Percentiles rank a stretch among this genome's conserved stretches.
Evolutionary conservation across 169 alveolate genomes (phyloP).

Genomic region (Eimeria zaria): DNA sequence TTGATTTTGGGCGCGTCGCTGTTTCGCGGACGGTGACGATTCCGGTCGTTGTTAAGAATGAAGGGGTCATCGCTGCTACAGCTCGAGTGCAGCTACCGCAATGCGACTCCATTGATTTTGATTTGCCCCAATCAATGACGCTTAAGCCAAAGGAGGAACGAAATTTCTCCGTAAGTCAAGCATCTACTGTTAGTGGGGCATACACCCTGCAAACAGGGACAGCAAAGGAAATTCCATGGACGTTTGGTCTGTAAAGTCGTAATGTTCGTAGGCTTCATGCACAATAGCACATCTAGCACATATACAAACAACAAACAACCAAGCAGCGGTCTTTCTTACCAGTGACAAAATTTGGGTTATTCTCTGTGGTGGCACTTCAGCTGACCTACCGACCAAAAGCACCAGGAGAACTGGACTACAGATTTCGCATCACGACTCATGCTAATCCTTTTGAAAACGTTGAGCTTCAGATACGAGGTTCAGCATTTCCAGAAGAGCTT

Average conservation of each 20-base stretch:
- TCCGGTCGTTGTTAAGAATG: conserved; percentile 90
- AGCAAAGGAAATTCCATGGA: background rate
- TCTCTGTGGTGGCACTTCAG: conserved; percentile 12
- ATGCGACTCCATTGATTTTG: conserved; percentile 72
- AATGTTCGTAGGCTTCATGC: background rate
- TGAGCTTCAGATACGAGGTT: conserved; percentile 25
- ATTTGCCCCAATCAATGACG: conserved; percentile 79
- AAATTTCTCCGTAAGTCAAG: conserved; percentile 73
- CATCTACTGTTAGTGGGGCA: background rate
- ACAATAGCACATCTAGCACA: background rate
- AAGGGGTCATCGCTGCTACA: conserved; percentile 92
- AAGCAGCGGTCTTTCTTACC: background rate
- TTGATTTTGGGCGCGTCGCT: conserved; percentile 94
- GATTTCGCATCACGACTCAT: conserved; percentile 82
- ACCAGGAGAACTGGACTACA: conserved; percentile 77
- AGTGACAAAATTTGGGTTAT: background rate
- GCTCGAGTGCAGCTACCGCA: conserved; percentile 81
- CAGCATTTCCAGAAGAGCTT: conserved; percentile 63
- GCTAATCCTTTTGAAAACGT: conserved; percentile 87
- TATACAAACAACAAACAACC: background rate
- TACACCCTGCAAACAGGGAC: background rate
- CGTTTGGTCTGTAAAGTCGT: background rate
- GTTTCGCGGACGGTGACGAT: conserved; percentile 90
- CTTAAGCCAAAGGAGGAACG: conserved; percentile 82
- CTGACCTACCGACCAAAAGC: conserved; percentile 60